A percentile compares a stretch with the other conserved stretches of the same genome.
phyloP scores from a whole-genome alignment of 768 basidiomycete genomes.

The Boletus reticulatus region DNA sequence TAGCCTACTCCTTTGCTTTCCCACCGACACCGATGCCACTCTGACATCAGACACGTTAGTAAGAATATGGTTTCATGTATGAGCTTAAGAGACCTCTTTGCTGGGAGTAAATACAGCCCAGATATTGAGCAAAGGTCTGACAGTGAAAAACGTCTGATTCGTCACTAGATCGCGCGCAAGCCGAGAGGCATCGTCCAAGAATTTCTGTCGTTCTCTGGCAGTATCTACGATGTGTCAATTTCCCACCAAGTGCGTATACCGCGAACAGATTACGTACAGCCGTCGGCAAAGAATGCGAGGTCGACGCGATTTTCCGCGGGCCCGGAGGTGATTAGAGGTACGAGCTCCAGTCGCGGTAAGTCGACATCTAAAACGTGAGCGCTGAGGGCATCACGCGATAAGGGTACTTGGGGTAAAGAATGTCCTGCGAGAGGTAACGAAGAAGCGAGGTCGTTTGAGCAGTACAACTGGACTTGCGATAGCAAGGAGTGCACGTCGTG shows the following conservation, averaged over 20 bases:
- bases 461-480: slow-evolving; percentile 20
- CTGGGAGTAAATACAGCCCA: slow-evolving; percentile 81
- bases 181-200: slow-evolving; percentile 61
- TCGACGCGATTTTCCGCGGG: slow-evolving; percentile 65
- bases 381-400: background rate
- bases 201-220: slow-evolving; percentile 54
- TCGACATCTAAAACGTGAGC: slow-evolving; percentile 6
- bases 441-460: slow-evolving; percentile 21
- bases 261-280: slow-evolving; percentile 49
- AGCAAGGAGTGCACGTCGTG: slow-evolving; percentile 14
- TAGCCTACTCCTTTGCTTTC: slow-evolving; percentile 61
- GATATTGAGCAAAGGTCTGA: slow-evolving; percentile 74
- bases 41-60: slow-evolving; percentile 28
- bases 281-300: slow-evolving; percentile 75
- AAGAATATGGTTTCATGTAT: slow-evolving; percentile 20
- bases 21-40: slow-evolving; percentile 72
- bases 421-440: background rate
- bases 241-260: background rate
- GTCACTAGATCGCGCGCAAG: slow-evolving; percentile 67
- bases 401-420: slow-evolving; percentile 6
- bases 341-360: slow-evolving; percentile 49
- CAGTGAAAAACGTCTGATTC: slow-evolving; percentile 76
- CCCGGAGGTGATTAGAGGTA: slow-evolving; percentile 60
- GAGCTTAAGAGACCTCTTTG: slow-evolving; percentile 49
- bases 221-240: slow-evolving; percentile 43